These are phyloP conservation scores for Claviceps capensis DNA, from an alignment of 2,329 filamentous ascomycete genomes.

Conservation along the genomic window DNA sequence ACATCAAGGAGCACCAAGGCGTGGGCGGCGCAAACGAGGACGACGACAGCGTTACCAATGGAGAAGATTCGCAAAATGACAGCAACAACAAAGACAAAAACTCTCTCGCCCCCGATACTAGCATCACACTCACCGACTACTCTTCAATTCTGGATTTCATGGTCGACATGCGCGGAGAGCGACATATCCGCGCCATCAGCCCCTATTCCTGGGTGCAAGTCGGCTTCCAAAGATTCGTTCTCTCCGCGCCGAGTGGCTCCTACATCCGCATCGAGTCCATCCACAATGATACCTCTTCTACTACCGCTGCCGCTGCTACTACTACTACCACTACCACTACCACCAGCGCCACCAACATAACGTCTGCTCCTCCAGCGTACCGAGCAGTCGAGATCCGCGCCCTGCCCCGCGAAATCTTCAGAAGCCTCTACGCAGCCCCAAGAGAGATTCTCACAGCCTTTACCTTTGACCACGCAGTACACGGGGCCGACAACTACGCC, in stretches of 20 bases:
- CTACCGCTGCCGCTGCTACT: background rate
- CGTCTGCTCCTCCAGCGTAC: conserved; percentile 17
- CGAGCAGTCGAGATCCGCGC: conserved; percentile 34
- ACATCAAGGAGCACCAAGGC: conserved; percentile 35
- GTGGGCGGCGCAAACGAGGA: conserved; percentile 13
- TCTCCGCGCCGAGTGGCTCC: conserved; percentile 52
- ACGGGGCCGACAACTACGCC: conserved; percentile 75
- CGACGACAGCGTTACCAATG: background rate
- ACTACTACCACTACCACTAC: conserved; percentile 3
- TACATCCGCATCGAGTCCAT: conserved; percentile 39
- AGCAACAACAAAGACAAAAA: background rate
- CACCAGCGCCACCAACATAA: background rate
- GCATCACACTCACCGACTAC: conserved; percentile 77
- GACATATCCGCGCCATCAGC: conserved; percentile 65
- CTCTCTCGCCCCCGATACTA: conserved; percentile 14
- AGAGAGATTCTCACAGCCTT: conserved; percentile 50
- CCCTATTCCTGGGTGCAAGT: conserved; percentile 72
- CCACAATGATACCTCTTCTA: conserved; percentile 3
- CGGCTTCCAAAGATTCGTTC: conserved; percentile 54
- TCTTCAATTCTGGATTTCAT: conserved; percentile 85
- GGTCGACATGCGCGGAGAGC: conserved; percentile 64
- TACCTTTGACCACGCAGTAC: conserved; percentile 62
- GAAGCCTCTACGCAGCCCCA: conserved; percentile 53
- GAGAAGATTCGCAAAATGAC: background rate
- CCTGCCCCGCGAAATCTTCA: conserved; percentile 29